phyloP scores from a whole-genome alignment of 2,329 filamentous ascomycete species.

The Juglanconis oblonga region DNA sequence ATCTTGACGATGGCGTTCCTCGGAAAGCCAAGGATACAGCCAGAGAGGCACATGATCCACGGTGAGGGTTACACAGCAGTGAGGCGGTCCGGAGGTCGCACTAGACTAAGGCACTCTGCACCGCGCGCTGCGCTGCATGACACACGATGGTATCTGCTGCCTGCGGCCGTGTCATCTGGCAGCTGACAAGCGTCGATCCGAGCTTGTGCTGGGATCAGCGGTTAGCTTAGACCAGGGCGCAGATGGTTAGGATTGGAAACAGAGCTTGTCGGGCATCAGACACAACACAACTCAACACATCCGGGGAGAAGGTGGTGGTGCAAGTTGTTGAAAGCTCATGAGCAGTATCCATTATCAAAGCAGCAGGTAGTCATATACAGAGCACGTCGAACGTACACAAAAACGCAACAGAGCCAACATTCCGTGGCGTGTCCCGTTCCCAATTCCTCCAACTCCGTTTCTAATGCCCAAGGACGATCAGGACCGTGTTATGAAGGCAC shows the following conservation, averaged over 20 bases:
- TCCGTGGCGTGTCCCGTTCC: not conserved
- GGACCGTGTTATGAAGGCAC: not conserved
- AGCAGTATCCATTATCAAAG: not conserved
- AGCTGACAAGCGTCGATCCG: not conserved
- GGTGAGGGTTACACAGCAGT: too few relatives aligned
- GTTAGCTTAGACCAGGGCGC: too few relatives aligned
- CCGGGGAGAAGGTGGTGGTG: not conserved
- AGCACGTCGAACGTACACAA: not conserved
- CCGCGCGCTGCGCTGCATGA: not conserved
- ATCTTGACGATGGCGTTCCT: too few relatives aligned
- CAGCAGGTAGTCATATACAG: not conserved
- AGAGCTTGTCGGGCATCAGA: too few relatives aligned
- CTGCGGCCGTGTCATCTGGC: not conserved
- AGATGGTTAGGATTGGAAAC: too few relatives aligned
- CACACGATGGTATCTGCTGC: not conserved
- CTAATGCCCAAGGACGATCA: not conserved
- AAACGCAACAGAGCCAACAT: not conserved
- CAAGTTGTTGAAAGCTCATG: not conserved
- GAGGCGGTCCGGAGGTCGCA: not conserved
- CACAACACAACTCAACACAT: not conserved
- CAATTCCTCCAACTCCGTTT: not conserved
- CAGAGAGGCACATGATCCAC: too few relatives aligned
- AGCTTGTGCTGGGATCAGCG: not conserved
- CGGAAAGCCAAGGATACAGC: too few relatives aligned
- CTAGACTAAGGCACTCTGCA: not conserved